phyloP scores from a whole-genome alignment of 2,329 filamentous ascomycete species.

The Zymoseptoria tritici region DNA sequence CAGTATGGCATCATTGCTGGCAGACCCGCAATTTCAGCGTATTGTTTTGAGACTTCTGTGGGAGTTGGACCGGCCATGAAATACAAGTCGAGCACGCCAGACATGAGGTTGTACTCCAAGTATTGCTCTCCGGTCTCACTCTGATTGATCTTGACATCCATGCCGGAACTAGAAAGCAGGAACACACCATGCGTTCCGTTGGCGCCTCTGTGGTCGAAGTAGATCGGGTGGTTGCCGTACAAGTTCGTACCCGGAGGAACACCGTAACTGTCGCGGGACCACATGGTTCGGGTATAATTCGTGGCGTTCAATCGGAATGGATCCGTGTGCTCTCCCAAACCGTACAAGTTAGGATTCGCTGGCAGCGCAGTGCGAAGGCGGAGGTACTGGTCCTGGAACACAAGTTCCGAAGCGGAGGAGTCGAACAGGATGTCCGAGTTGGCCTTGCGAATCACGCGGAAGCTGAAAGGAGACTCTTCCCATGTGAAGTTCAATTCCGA shows the following conservation, averaged over 20 bases:
- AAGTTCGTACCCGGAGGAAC: conserved; percentile 57
- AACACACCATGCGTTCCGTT: conserved; percentile 57
- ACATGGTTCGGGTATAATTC: conserved; percentile 63
- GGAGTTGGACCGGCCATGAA: conserved; percentile 43
- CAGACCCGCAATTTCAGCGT: conserved; percentile 41
- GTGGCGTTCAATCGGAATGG: conserved; percentile 49
- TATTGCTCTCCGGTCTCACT: conserved; percentile 48
- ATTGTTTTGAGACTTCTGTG: conserved; percentile 41
- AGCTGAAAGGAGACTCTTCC: conserved; percentile 25
- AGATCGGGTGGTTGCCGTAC: conserved; percentile 66
- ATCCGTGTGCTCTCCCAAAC: conserved; percentile 70
- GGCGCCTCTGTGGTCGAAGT: conserved; percentile 57
- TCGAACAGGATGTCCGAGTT: conserved; percentile 26
- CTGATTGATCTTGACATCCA: conserved; percentile 68
- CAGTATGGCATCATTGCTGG: conserved; percentile 46
- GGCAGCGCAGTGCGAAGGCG: conserved; percentile 66
- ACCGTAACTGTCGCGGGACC: conserved; percentile 59
- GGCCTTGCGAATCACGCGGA: conserved; percentile 19
- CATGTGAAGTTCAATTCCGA: conserved; percentile 23
- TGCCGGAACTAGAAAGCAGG: conserved; percentile 62
- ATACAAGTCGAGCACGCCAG: conserved; percentile 63
- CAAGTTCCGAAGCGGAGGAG: conserved; percentile 23
- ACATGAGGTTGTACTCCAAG: conserved; percentile 70
- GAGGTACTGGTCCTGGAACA: conserved; percentile 37
- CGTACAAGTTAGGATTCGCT: conserved; percentile 62